Evolutionary conservation across 495 filamentous ascomycete species (phyloP).

Genomic region (Copromyces sp.): DNA sequence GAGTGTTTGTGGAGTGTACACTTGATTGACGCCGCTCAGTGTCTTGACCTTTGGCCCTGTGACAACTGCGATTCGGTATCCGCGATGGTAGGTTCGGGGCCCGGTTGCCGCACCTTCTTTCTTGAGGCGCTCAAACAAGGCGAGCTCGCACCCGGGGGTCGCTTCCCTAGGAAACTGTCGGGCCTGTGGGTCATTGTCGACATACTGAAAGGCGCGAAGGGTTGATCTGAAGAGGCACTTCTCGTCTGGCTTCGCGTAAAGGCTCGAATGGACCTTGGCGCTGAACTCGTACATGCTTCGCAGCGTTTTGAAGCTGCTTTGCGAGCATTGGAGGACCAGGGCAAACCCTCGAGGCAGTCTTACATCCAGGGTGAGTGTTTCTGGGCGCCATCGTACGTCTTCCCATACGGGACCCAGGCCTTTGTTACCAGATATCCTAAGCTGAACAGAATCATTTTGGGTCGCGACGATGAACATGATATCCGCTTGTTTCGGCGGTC

Average conservation of each 20-base stretch:
- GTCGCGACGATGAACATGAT: constrained; percentile 61
- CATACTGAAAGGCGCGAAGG: constrained; percentile 62
- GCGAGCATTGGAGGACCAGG: constrained; percentile 55
- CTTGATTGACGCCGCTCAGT: constrained; percentile 59
- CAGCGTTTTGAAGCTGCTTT: constrained; percentile 62
- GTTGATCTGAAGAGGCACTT: constrained; percentile 51
- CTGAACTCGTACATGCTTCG: constrained; percentile 78
- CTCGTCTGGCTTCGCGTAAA: constrained; percentile 58
- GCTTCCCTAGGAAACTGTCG: constrained; percentile 63
- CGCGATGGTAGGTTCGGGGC: constrained; percentile 55
- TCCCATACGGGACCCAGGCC: constrained; percentile 65
- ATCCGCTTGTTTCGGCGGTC: constrained; percentile 55
- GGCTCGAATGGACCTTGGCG: constrained; percentile 54
- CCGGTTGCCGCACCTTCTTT: constrained; percentile 57
- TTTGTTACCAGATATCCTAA: constrained; percentile 60
- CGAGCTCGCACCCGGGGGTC: constrained; percentile 55
- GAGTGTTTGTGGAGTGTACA: constrained; percentile 47
- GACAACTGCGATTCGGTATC: constrained; percentile 63
- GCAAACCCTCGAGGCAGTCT: constrained; percentile 59
- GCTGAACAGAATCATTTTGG: constrained; percentile 63
- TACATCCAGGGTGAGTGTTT: constrained; percentile 49
- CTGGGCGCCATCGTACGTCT: constrained; percentile 64
- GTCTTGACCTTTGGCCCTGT: constrained; percentile 68
- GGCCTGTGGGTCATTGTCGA: constrained; percentile 54
- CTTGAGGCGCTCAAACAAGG: constrained; percentile 58